Conservation (phyloP, 2,329 filamentous ascomycete species). For the Fusarium kyushuense region DNA sequence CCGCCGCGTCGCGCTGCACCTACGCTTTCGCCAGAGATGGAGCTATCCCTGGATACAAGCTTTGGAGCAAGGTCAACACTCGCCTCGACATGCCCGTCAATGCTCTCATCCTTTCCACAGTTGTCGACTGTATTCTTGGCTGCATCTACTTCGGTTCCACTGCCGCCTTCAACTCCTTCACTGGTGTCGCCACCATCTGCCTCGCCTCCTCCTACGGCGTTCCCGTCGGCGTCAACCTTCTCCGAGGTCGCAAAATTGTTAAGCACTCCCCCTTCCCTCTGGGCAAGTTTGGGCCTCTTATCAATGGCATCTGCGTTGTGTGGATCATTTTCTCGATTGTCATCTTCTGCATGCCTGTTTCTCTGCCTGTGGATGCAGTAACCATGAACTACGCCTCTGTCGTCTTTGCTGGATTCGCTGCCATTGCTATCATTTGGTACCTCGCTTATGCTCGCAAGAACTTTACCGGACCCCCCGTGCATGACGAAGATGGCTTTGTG, state of each 20-base stretch:
- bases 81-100: conserved; percentile 76
- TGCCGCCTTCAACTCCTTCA: conserved; percentile 84
- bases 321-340: conserved; percentile 79
- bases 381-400: conserved; percentile 76
- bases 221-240: conserved; percentile 77
- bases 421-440: conserved; percentile 72
- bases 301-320: conserved; percentile 75
- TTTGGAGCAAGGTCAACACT: conserved; percentile 75
- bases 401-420: conserved; percentile 72
- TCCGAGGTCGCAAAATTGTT: conserved; percentile 75
- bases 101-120: conserved; percentile 75
- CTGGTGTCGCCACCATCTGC: conserved; percentile 83
- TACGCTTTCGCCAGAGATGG: conserved; percentile 82
- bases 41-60: conserved; percentile 75
- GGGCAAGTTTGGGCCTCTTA: conserved; percentile 73
- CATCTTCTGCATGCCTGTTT: conserved; percentile 81
- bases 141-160: conserved; percentile 84
- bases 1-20: conserved; percentile 78
- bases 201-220: conserved; percentile 80
- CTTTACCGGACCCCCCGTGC: conserved; percentile 67
- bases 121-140: conserved; percentile 77
- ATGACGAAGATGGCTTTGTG: conserved; percentile 17
- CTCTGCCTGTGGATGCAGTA: conserved; percentile 66
- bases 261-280: conserved; percentile 75
- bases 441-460: conserved; percentile 71